Base-by-base conservation (phyloP, 306 rosid species). In the Citrullus amarus region DNA sequence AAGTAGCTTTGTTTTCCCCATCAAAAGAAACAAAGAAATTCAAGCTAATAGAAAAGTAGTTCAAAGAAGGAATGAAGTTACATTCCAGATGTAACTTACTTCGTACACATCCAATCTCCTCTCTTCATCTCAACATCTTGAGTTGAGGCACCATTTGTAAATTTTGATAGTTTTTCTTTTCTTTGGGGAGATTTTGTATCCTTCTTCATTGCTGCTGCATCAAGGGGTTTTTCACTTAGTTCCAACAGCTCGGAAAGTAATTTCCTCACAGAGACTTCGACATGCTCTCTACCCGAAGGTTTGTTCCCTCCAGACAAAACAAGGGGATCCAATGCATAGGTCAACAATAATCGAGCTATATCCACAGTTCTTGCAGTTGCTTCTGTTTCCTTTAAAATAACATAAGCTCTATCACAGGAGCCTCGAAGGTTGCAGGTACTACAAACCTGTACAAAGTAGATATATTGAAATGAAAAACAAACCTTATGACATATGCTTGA, bases 381-480 rank as follows among this genome's bases (percentile, higher is more conserved):
- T 82, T 92, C 93, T 62, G 69, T 16, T 73, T 86, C 90, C 79
- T 90, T 86, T 56, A 92, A 79, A 86, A 90, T 83, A 55, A 83
- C 91, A 86, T 96, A 96, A 70, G 99, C 96, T 82, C 97, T 90
- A 83, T 92, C 99, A 82, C 99, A 96, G 43, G 99, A 91, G 73
- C 87, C 95, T 78, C 93, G 89, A 62, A 95, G 86, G 60, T 81
- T 86, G 88, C 99, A 95, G 82, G 86, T 80, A 85, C 98, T 75
- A 65, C 99, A 95, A 71, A 88, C 98, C 99, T 95, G 89, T 43
- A 86, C 46, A 71, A 54, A 28, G 14, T 78, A 51, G 38, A 78
- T 77, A 38, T 16, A 59, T 25, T 32, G 39, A 66, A 50, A 20
- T 65, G 75, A 66, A n/a, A 74, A 68, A 70, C 63, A 82, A 85